phyloP scores from a whole-genome alignment of 1,284 basidiomycete species.

The Ceratobasidium sp. region DNA sequence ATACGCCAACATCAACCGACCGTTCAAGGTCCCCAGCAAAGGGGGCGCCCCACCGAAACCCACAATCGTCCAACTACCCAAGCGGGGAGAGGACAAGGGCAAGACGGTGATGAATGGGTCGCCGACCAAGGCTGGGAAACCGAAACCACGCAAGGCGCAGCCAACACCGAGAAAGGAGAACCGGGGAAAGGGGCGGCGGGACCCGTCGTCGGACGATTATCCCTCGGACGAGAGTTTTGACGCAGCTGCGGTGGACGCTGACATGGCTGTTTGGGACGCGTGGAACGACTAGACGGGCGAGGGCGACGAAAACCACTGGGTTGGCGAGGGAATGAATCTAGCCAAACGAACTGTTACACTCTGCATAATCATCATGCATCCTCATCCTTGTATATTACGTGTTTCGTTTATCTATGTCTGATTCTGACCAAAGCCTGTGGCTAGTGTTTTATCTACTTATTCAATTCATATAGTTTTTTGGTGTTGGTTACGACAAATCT shows the following conservation, averaged over 20 bases:
- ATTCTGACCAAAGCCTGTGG: neutral
- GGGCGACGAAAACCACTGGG: neutral
- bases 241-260: conserved; percentile 6
- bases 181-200: neutral
- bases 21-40: conserved; percentile 13
- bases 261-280: conserved; percentile 15
- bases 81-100: neutral
- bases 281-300: neutral
- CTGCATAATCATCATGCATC: neutral
- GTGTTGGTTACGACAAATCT: neutral
- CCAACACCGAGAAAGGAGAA: neutral
- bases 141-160: neutral
- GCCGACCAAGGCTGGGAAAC: neutral
- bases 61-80: conserved; percentile 6
- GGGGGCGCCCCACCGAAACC: neutral
- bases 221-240: conserved; percentile 9
- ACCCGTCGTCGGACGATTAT: neutral
- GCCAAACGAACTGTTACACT: neutral
- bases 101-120: neutral
- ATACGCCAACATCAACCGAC: neutral
- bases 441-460: conserved; percentile 12
- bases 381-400: neutral
- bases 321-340: neutral
- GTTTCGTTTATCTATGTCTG: neutral
- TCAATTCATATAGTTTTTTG: neutral